Percentiles rank a stretch among this genome's conserved stretches.
Conservation (phyloP, 2,329 filamentous ascomycete species). For the Fusarium sp. region DNA sequence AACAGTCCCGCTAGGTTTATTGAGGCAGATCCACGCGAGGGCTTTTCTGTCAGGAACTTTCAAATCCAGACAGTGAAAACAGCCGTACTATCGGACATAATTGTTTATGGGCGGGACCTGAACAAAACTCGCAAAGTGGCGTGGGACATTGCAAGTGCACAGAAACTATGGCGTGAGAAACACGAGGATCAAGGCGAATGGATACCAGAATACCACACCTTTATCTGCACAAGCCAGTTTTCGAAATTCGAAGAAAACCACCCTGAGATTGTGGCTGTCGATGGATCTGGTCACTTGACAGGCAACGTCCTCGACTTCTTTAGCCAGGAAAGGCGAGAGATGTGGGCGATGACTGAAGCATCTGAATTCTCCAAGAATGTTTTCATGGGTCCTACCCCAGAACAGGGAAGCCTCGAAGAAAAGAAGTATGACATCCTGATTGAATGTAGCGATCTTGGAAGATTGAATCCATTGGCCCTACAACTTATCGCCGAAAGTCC, state of each 20-base stretch:
- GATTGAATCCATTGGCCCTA: slow-evolving; percentile 77
- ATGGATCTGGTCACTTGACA: slow-evolving; percentile 77
- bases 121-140: slow-evolving; percentile 71
- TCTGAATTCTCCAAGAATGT: slow-evolving; percentile 92
- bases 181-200: slow-evolving; percentile 67
- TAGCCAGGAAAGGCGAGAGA: slow-evolving; percentile 88
- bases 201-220: slow-evolving; percentile 83
- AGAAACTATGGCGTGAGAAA: slow-evolving; percentile 78
- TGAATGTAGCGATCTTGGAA: slow-evolving; percentile 88
- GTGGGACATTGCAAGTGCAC: slow-evolving; percentile 79
- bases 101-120: slow-evolving; percentile 86
- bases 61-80: slow-evolving; percentile 94
- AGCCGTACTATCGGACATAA: slow-evolving; percentile 88
- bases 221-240: slow-evolving; percentile 76
- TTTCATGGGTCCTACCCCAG: slow-evolving; percentile 89
- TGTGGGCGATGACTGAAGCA: slow-evolving; percentile 91
- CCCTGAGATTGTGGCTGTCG: slow-evolving; percentile 78
- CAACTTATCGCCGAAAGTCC: slow-evolving; percentile 70
- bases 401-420: slow-evolving; percentile 70
- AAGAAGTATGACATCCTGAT: slow-evolving; percentile 85
- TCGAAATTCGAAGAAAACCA: slow-evolving; percentile 77
- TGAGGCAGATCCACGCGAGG: slow-evolving; percentile 86
- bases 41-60: slow-evolving; percentile 96
- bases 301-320: slow-evolving; percentile 89
- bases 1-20: slow-evolving; percentile 72